Base-by-base conservation (phyloP, 2,329 filamentous ascomycete genomes). In the Elsinoe batatas region DNA sequence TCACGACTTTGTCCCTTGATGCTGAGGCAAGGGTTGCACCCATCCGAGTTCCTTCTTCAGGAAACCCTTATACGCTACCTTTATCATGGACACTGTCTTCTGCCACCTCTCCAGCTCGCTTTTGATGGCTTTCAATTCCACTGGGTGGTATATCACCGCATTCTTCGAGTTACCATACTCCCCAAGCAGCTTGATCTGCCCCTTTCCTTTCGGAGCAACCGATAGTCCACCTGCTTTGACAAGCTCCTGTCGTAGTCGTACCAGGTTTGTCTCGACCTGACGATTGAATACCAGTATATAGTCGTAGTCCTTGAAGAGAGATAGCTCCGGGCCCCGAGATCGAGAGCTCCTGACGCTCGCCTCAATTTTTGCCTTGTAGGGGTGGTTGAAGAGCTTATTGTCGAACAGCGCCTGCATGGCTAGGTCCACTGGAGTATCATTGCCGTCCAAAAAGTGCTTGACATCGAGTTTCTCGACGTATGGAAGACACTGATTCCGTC, bases 251-350 rank as follows among this genome's bases (percentile, higher is more conserved):
- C 40, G 22, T n/a, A 55, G 17, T 11, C 12, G 26, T 2, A 46
- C 40, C 40, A 55, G 10, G 13, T 35, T 46, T 15, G 26, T 46
- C 30, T 55, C 20, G 40, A 55, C 44, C 13, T 18, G 8, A 11
- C 30, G 20, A 12, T 40, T 46, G 18, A 55, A 55, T 1, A 55
- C 40, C 17, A 55, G 10, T 13, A 55, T 47, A 17, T 55, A 55
- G 20, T 55, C 53, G 30, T 55, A 46, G 32, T 55, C 53, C 32
- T 37, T 55, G 53, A 55, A 55, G 1, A 55, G 4, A 12, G 53
- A 35, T 12, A 26, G 15, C 26, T n/a, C n/a, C 1, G 33, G 17
- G 2, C 53, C 53, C 30, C 40, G 6, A 1, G 53, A 44, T 11
- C 38, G 20, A 1, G 22, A 46, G 4, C 10, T 17, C 18, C 33